Conservation (phyloP, 163 green algal species). For the Volvox carteri region DNA sequence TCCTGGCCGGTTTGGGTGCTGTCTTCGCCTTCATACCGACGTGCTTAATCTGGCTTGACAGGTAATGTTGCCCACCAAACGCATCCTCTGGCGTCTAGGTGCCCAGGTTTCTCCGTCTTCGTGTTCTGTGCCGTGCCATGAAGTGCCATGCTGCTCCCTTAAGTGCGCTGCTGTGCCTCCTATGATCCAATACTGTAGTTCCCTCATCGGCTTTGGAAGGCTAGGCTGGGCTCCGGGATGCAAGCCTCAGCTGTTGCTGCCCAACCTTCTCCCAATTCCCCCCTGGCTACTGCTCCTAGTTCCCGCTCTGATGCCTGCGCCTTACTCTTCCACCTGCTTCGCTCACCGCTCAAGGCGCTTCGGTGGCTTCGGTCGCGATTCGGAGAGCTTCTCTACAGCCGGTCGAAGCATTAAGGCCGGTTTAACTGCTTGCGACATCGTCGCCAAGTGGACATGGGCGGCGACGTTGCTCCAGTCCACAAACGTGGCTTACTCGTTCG, state of each 20-base stretch:
- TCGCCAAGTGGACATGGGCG: constrained; percentile 90
- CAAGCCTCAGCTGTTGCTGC: too few relatives aligned
- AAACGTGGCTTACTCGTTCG: constrained; percentile 84
- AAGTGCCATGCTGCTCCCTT: too few relatives aligned
- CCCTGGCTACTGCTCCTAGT: too few relatives aligned
- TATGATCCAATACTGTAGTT: too few relatives aligned
- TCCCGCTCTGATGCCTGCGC: too few relatives aligned
- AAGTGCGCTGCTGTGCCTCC: too few relatives aligned
- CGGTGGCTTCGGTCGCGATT: constrained; percentile 72
- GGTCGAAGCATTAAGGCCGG: constrained; percentile 76
- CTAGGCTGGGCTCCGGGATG: too few relatives aligned
- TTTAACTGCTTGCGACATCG: constrained; percentile 91
- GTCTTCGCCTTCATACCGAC: constrained; percentile 71
- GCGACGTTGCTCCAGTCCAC: constrained; percentile 92
- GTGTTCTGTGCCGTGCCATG: too few relatives aligned
- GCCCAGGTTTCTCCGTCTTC: background rate
- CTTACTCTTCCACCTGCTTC: too few relatives aligned
- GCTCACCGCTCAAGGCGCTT: too few relatives aligned
- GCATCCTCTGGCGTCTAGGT: background rate
- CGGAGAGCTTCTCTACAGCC: constrained; percentile 91
- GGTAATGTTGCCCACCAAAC: constrained; percentile 25
- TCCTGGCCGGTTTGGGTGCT: constrained; percentile 65
- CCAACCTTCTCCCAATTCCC: too few relatives aligned
- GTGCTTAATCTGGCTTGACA: constrained; percentile 71
- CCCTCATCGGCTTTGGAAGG: too few relatives aligned